These are phyloP conservation scores for Colletotrichum shisoi DNA, from an alignment of 2,329 filamentous ascomycete genomes.

Conservation along the genomic window DNA sequence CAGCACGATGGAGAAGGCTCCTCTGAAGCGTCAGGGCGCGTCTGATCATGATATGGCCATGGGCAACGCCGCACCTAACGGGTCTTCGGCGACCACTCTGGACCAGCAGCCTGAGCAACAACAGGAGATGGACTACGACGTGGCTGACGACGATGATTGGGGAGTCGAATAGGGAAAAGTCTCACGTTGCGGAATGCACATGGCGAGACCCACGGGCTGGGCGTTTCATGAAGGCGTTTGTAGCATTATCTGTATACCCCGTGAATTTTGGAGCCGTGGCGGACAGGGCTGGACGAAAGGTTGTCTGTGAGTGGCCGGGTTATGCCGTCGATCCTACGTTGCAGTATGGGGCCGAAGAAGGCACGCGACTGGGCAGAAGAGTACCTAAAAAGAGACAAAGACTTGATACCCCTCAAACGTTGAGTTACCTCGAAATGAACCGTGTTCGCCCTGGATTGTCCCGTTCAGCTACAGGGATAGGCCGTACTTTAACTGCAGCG, in stretches of 20 bases:
- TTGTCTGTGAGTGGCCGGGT: neutral
- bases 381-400: neutral
- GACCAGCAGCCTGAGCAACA: slow-evolving; percentile 46
- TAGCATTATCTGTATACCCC: slow-evolving; percentile 10
- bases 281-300: neutral
- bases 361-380: neutral
- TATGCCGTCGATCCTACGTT: neutral
- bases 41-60: slow-evolving; percentile 37
- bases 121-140: slow-evolving; percentile 62
- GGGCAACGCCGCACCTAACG: slow-evolving; percentile 35
- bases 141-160: slow-evolving; percentile 61
- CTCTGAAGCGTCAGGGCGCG: slow-evolving; percentile 10
- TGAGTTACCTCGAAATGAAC: neutral
- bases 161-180: slow-evolving; percentile 41
- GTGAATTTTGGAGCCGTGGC: neutral
- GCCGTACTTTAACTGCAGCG: too few species aligned
- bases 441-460: neutral
- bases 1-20: slow-evolving; percentile 32
- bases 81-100: slow-evolving; percentile 31
- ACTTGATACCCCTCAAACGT: neutral
- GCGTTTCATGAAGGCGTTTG: slow-evolving; percentile 1
- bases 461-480: neutral
- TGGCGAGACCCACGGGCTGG: neutral
- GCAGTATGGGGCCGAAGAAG: too few species aligned
- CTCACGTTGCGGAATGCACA: neutral